phyloP scores from a whole-genome alignment of 495 filamentous ascomycete species.

The Penicillium antarcticum region DNA sequence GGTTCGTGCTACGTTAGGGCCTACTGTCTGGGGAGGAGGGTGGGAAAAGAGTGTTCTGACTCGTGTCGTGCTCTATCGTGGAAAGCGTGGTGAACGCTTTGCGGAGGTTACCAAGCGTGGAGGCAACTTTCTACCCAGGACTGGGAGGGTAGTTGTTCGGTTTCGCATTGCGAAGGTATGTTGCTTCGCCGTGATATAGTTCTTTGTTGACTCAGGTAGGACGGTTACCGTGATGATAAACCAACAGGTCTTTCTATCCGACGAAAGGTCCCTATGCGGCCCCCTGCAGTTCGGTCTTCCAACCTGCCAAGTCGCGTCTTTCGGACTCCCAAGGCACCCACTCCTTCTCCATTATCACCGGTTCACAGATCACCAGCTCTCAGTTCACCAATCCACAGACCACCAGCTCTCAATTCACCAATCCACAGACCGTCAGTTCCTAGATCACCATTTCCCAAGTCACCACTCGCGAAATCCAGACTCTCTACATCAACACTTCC shows the following conservation, averaged over 20 bases:
- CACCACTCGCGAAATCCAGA: neutral
- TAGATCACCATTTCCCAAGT: neutral
- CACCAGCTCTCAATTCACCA: neutral
- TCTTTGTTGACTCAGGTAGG: conserved; percentile 16
- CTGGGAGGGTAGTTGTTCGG: conserved; percentile 32
- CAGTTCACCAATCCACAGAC: neutral
- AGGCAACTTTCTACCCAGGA: conserved; percentile 29
- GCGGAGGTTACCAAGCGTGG: conserved; percentile 46
- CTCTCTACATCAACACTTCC: neutral
- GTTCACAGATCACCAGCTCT: neutral
- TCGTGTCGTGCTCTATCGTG: conserved; percentile 67
- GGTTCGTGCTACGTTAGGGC: conserved; percentile 60
- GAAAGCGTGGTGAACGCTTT: conserved; percentile 43
- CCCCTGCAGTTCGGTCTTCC: too few relatives aligned
- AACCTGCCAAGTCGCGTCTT: too few relatives aligned
- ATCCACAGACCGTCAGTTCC: neutral
- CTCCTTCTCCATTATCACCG: conserved; percentile 3
- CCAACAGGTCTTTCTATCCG: too few relatives aligned
- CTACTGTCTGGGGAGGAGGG: conserved; percentile 59
- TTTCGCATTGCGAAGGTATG: conserved; percentile 42
- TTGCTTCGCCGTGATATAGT: neutral
- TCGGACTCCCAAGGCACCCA: neutral
- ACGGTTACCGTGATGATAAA: conserved; percentile 24
- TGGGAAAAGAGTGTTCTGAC: conserved; percentile 71
- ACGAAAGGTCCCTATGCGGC: too few relatives aligned